Base-by-base conservation (phyloP, 768 basidiomycete genomes). In the Leccinum longicurvipes region DNA sequence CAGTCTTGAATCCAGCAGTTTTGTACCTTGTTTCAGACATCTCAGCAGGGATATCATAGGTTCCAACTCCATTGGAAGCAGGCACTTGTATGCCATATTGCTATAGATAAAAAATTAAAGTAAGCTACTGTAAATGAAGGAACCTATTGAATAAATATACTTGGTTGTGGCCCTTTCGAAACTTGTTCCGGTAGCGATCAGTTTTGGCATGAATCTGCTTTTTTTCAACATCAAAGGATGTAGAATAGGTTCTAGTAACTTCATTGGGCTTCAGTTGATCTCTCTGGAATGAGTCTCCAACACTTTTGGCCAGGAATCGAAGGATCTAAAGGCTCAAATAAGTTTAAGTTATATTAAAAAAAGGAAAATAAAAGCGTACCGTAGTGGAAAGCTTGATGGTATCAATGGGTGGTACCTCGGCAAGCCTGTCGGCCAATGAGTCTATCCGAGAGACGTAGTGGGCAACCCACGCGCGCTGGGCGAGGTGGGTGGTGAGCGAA, bases 141-240 rank as follows among this genome's bases (percentile, higher is more conserved):
- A 2, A 19, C n/a, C n/a, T n/a, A 21, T 39, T 21, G 3, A 4
- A 46, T 32, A 17, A 23, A 63, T 71, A 54, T 58, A 79, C 83
- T 70, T 78, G 75, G n/a, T 68, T 60, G 1, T 31, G 24, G 8
- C 76, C 72, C 27, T 72, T 50, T 3, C 61, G 70, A 6, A 77
- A 56, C 41, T 59, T 67, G 25, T 61, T 63, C 29, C 72, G 68
- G 45, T 62, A 77, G 0, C 73, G 64, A 25, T 67, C 63, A 8
- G 70, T 53, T 17, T 54, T 47, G 5, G 60, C 62, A 8, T 21
- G 25, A 36, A 70, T 62, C 5, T 53, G 47, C n/a, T 58, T 61
- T 36, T 66, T 60, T 7, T 25, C 8, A 1, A 14, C 36, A 19
- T 64, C 56, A 14, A 46, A 56, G 0, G 65, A 48, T 21, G 67